These are phyloP conservation scores for Dothideomycetidae sp. DNA, from an alignment of 2,329 filamentous ascomycete genomes.

Conservation along the genomic window DNA sequence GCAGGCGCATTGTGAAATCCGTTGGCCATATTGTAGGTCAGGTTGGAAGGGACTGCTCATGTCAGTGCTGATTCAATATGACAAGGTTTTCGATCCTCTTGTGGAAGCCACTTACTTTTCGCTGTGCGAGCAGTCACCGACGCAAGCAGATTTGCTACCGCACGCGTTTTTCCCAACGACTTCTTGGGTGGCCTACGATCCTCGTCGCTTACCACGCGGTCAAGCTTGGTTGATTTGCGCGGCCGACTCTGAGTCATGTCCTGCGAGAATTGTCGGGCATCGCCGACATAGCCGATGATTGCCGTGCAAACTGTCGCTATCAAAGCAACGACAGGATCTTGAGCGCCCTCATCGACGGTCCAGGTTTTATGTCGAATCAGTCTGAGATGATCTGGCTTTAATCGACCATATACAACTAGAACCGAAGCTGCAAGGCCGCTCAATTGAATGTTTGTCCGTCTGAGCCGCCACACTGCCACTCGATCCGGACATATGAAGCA, in stretches of 20 bases:
- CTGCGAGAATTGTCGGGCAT: not conserved
- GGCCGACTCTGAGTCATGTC: not conserved
- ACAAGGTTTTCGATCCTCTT: no score
- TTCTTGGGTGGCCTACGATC: not conserved
- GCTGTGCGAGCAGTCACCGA: not conserved
- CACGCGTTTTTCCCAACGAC: no score
- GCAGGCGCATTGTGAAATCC: slow-evolving; percentile 57
- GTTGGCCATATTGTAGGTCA: slow-evolving; percentile 36
- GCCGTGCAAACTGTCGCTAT: not conserved
- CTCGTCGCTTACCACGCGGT: not conserved
- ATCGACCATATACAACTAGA: slow-evolving; percentile 1
- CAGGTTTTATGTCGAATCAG: slow-evolving; percentile 1
- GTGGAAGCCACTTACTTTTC: not conserved
- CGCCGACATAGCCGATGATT: not conserved
- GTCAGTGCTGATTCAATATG: no score
- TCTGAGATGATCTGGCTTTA: slow-evolving; percentile 5
- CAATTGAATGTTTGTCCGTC: slow-evolving; percentile 47
- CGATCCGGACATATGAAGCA: slow-evolving; percentile 53
- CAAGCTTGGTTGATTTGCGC: not conserved
- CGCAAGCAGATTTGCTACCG: not conserved
- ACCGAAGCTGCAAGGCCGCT: slow-evolving; percentile 50
- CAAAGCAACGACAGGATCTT: slow-evolving; percentile 7
- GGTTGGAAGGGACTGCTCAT: slow-evolving; percentile 1
- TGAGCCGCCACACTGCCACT: slow-evolving; percentile 58
- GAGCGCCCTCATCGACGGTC: slow-evolving; percentile 8